Percentiles rank a stretch among this genome's conserved stretches.
Conservation (phyloP, 257 asterid species). For the Voacanga thouarsii region DNA sequence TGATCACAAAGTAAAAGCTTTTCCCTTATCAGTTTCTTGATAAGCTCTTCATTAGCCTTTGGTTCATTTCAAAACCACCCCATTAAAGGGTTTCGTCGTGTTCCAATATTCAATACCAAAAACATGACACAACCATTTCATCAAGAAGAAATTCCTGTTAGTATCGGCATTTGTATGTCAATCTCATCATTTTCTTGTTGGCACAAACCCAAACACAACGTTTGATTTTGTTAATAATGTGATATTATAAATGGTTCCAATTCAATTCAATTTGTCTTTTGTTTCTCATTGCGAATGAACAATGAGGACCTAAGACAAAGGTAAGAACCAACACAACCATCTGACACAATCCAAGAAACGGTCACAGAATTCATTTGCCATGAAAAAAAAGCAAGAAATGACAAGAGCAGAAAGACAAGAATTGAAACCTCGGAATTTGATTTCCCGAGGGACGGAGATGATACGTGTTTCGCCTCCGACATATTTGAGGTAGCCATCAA, state of each 20-base stretch:
- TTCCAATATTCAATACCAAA: no score
- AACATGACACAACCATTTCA: no score
- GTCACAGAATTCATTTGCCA: not conserved
- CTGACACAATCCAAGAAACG: not conserved
- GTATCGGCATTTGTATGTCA: no score
- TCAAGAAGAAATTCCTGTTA: not conserved
- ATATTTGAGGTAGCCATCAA: conserved; percentile 71
- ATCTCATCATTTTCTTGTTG: not conserved
- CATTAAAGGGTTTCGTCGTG: not conserved
- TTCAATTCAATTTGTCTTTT: not conserved
- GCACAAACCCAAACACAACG: no score
- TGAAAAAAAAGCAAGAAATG: not conserved
- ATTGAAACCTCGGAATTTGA: conserved; percentile 49
- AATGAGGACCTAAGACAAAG: not conserved
- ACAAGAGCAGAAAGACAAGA: not conserved
- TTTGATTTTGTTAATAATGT: no score
- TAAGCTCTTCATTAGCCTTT: no score
- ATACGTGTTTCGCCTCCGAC: conserved; percentile 95
- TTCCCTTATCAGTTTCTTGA: no score
- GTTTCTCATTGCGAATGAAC: not conserved
- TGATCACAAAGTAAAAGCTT: not conserved
- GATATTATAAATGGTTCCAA: not conserved
- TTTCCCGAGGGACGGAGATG: conserved; percentile 54
- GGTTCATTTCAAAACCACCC: not conserved
- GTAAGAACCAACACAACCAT: not conserved